phyloP scores from a whole-genome alignment of 768 basidiomycete genomes.

The Phanerodontia chrysosporium region DNA sequence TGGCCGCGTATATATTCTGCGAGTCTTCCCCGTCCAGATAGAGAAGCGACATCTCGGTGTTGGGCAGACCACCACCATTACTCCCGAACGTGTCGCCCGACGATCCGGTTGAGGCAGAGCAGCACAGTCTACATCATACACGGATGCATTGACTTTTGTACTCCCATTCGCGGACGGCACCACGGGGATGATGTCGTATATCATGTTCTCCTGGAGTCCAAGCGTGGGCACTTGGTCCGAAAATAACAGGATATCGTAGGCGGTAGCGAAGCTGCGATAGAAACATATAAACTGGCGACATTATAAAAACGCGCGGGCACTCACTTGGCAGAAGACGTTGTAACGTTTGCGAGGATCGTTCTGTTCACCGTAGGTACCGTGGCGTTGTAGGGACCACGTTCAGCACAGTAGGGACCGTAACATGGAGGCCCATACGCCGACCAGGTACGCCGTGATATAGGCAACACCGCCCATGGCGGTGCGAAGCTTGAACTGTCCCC shows the following conservation, averaged over 20 bases:
- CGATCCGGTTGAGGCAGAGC: background rate
- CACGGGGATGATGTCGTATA: background rate
- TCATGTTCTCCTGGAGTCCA: constrained; percentile 1
- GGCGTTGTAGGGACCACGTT: background rate
- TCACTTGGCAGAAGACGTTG: background rate
- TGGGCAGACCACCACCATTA: background rate
- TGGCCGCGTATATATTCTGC: no score
- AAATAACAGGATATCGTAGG: background rate
- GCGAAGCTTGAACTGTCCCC: background rate
- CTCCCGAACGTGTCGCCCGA: background rate
- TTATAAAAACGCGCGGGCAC: background rate
- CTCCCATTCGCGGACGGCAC: background rate
- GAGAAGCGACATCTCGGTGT: background rate
- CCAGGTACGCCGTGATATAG: background rate
- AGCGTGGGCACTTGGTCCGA: background rate
- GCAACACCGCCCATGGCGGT: background rate
- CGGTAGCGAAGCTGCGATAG: background rate
- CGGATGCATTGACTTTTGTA: background rate
- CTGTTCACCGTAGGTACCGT: background rate
- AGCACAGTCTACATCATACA: background rate
- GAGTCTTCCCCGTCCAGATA: background rate
- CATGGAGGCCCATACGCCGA: background rate
- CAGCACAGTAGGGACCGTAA: background rate
- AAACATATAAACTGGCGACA: background rate
- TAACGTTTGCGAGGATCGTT: background rate